Percentiles rank a stretch among this genome's conserved stretches.
phyloP scores from a whole-genome alignment of 257 asterid species.

The Scutellaria galericulata region DNA sequence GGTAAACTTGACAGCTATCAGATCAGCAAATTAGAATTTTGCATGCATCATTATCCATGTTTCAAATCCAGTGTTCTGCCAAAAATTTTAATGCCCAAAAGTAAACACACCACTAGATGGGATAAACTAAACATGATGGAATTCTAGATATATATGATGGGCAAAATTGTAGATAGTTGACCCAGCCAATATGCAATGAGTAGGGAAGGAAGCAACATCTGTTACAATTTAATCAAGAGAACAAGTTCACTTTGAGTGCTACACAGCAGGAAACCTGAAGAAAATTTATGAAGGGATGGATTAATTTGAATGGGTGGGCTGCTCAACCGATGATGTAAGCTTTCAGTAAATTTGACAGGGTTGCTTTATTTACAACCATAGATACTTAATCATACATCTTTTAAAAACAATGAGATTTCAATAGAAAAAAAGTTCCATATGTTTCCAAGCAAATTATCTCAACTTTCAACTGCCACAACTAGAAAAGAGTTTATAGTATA shows the following conservation, averaged over 20 bases:
- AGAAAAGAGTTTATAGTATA: neutral
- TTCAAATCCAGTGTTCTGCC: neutral
- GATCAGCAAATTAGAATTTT: slow-evolving; percentile 6
- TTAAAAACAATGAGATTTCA: neutral
- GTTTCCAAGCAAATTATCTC: neutral
- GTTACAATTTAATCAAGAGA: neutral
- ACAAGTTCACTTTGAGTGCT: neutral
- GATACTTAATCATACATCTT: neutral
- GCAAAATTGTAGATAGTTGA: neutral
- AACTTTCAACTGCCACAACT: neutral
- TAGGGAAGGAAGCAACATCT: neutral
- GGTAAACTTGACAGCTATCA: neutral
- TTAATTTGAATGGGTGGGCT: neutral
- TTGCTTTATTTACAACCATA: neutral
- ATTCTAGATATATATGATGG: neutral
- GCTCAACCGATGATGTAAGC: neutral
- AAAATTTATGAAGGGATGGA: slow-evolving; percentile 3
- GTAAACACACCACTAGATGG: neutral
- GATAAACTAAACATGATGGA: neutral
- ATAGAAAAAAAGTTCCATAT: neutral
- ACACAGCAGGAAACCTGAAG: neutral
- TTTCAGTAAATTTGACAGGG: neutral
- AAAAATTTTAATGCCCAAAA: neutral
- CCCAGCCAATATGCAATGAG: slow-evolving; percentile 3
- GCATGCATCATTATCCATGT: slow-evolving; percentile 7